phyloP scores from a whole-genome alignment of 2,329 filamentous ascomycete genomes.

The Grosmannia huntii region DNA sequence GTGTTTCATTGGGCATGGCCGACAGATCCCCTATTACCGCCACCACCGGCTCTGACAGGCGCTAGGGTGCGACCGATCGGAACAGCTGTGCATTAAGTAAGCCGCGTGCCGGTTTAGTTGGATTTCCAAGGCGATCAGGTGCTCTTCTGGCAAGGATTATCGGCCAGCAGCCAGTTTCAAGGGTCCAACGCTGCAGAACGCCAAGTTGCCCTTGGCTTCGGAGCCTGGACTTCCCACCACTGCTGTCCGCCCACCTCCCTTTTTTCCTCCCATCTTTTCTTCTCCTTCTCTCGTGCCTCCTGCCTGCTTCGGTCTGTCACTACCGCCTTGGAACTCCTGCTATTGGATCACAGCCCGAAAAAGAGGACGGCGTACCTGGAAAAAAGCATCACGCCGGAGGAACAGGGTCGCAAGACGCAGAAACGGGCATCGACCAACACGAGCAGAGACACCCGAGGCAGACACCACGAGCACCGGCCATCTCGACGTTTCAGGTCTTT shows the following conservation, averaged over 20 bases:
- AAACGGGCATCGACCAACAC: not conserved
- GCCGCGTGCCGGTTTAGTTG: not conserved
- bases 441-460: not conserved
- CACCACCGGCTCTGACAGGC: not conserved
- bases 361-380: not conserved
- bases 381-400: not conserved
- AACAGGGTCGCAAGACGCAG: not conserved
- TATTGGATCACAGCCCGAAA: not conserved
- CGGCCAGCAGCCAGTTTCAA: not conserved
- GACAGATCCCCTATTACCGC: not conserved
- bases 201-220: not conserved
- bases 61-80: conserved; percentile 1
- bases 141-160: not conserved
- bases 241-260: not conserved
- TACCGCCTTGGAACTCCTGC: not conserved
- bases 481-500: not conserved
- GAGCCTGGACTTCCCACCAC: not conserved
- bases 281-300: not conserved
- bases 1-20: not conserved
- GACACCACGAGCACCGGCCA: not conserved
- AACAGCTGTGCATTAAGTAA: not conserved
- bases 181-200: not conserved
- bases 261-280: not conserved
- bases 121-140: not conserved
- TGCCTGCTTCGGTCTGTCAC: not conserved